These are phyloP conservation scores for Kockiozyma suomiensis DNA, from an alignment of 805 yeast species.

Conservation along the genomic window DNA sequence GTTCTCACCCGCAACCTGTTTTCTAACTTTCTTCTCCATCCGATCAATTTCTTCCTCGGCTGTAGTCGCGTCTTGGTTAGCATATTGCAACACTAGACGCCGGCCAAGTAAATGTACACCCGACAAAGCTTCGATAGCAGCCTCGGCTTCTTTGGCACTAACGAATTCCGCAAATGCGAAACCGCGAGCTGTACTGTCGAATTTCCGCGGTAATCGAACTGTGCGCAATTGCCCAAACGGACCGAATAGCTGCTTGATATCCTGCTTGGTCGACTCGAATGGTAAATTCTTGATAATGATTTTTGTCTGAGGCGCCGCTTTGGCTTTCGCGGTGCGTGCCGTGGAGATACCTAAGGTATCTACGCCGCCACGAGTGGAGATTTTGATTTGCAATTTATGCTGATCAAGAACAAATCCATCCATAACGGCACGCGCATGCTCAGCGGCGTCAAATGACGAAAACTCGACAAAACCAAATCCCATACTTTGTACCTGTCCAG, in stretches of 20 bases:
- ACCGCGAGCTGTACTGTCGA: slow-evolving; percentile 93
- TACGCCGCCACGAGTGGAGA: slow-evolving; percentile 69
- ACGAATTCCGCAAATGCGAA: slow-evolving; percentile 96
- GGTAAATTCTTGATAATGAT: slow-evolving; percentile 96
- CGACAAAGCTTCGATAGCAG: slow-evolving; percentile 87
- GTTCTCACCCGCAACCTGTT: slow-evolving; percentile 74
- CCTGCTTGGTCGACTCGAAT: slow-evolving; percentile 91
- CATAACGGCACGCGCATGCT: slow-evolving; percentile 68
- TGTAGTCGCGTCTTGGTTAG: slow-evolving; percentile 75
- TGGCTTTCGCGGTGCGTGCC: slow-evolving; percentile 17
- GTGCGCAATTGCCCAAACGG: slow-evolving; percentile 94
- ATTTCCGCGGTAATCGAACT: slow-evolving; percentile 93
- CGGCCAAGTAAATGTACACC: slow-evolving; percentile 98
- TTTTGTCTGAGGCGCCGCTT: slow-evolving; percentile 50
- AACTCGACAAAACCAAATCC: slow-evolving; percentile 98
- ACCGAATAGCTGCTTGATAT: slow-evolving; percentile 87
- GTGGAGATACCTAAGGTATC: slow-evolving; percentile 33
- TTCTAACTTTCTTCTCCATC: slow-evolving; percentile 83
- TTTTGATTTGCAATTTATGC: slow-evolving; percentile 83
- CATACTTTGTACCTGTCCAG: slow-evolving; percentile 78
- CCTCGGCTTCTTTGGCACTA: slow-evolving; percentile 82
- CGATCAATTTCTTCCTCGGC: slow-evolving; percentile 89
- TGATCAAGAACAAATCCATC: slow-evolving; percentile 84
- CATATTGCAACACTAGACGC: slow-evolving; percentile 89
- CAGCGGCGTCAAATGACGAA: slow-evolving; percentile 74